Evolutionary conservation across 2,329 filamentous ascomycete species (phyloP), one percentile per base, ranked within the genome.

Genomic region (Calonectria hawksworthii): DNA sequence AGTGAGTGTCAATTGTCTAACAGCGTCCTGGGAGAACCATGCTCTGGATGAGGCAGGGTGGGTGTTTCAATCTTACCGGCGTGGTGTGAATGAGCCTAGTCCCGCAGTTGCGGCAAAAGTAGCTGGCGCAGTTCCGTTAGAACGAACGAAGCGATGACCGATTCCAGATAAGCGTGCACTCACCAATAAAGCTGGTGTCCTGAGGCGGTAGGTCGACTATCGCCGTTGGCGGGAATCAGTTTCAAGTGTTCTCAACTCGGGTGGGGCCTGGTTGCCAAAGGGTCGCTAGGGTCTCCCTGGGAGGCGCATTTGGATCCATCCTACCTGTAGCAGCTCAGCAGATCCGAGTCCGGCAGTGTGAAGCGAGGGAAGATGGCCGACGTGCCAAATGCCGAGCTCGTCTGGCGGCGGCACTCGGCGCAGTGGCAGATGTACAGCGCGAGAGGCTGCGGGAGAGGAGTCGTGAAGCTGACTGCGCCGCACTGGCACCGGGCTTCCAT

Each of bases 401-500:
- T 91, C 85, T 94, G 93, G 72, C 90, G 88, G 63, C 91, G 89
- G 83, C 93, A 95, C 81, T 93, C 89, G 70, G 87, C 84, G 83
- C 93, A 95, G 85, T 94, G 93, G 85, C 93, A 95, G 81, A 94
- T 91, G 83, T 93, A 94, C 66, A 94, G 85, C n/a, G 89, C 90
- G 54, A 93, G 84, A 0, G 93, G 93, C 72, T 89, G 86, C 4
- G 87, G 83, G 0, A 89, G 84, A 1, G 93, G 92, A 36, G 92
- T 94, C 75, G 86, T 90, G 86, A 94, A 94, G 47, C 82, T 80
- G 68, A 94, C 88, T 21, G 89, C 85, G 68, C 92, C 91, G 86
- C 93, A 95, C 83, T 94, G 92, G 82, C 93, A 94, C 68, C 86
- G 85, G 34, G 87, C 90, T 70, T 93, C 88, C 91, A 93, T 93